These are phyloP conservation scores for Zea mays DNA, from an alignment of 176 grass and related monocot genomes.

Conservation along the genomic window DNA sequence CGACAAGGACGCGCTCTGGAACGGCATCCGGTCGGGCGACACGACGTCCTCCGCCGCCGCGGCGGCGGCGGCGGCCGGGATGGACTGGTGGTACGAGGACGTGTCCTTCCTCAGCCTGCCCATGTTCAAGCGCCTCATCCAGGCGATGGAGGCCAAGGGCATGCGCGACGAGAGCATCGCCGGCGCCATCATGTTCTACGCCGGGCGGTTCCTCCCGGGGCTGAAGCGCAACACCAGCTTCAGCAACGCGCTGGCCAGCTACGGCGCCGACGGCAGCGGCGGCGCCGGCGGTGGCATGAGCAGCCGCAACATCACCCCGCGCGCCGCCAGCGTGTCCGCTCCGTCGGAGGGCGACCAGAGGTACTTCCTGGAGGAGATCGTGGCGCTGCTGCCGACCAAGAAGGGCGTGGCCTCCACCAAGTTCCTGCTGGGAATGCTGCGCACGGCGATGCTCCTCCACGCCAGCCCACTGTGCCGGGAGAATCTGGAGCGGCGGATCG, in stretches of 20 bases:
- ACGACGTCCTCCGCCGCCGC: background rate
- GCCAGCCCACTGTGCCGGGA: conserved; percentile 66
- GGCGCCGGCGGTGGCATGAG: conserved; percentile 24
- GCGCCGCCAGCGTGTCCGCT: conserved; percentile 42
- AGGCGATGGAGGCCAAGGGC: conserved; percentile 65
- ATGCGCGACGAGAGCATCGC: conserved; percentile 69
- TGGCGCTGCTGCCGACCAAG: conserved; percentile 68
- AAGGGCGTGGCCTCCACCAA: conserved; percentile 76
- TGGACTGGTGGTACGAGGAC: conserved; percentile 87
- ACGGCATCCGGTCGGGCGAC: conserved; percentile 51
- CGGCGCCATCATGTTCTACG: conserved; percentile 66
- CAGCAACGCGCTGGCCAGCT: conserved; percentile 37
- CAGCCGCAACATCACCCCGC: conserved; percentile 51
- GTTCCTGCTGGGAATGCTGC: conserved; percentile 75
- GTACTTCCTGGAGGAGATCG: conserved; percentile 90
- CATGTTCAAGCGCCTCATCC: conserved; percentile 80
- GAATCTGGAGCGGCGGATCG: conserved; percentile 78
- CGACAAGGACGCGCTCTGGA: conserved; percentile 53
- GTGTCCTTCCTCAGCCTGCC: conserved; percentile 66
- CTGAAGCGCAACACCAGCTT: conserved; percentile 68
- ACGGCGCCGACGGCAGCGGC: background rate
- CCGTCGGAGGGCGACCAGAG: conserved; percentile 69
- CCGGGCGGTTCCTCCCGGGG: conserved; percentile 55
- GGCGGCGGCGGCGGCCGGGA: background rate
- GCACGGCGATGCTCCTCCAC: conserved; percentile 68